A percentile compares a stretch with the other conserved stretches of the same genome.
Evolutionary conservation across 768 basidiomycete genomes (phyloP).

Genomic region (Tremella yokohamensis): DNA sequence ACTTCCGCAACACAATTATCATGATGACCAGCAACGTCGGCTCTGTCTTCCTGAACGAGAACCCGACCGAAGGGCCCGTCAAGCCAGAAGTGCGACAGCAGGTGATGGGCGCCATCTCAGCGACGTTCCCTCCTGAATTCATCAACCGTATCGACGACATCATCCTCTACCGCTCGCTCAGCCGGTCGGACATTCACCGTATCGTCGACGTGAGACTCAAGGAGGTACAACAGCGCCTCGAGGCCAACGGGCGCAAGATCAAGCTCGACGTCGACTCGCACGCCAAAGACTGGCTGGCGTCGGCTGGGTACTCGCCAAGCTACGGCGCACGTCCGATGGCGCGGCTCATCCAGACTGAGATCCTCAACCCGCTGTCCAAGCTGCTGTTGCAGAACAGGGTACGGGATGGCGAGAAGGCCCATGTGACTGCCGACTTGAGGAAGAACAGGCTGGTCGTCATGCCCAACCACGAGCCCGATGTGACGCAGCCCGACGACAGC

Average conservation of each 20-base stretch:
- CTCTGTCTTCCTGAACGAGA: constrained; percentile 52
- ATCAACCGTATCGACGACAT: constrained; percentile 52
- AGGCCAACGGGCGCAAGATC: constrained; percentile 68
- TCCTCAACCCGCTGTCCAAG: constrained; percentile 84
- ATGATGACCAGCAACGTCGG: constrained; percentile 54
- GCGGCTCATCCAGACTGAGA: constrained; percentile 82
- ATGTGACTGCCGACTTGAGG: constrained; percentile 73
- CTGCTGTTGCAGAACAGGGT: constrained; percentile 78
- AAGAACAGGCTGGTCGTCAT: constrained; percentile 72
- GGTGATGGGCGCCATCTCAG: constrained; percentile 51
- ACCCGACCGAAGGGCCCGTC: constrained; percentile 49
- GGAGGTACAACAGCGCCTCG: constrained; percentile 78
- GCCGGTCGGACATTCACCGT: constrained; percentile 67
- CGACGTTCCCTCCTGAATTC: constrained; percentile 54
- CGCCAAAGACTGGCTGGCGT: constrained; percentile 59
- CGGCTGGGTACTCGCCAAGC: constrained; percentile 54
- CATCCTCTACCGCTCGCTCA: constrained; percentile 68
- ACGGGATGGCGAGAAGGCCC: constrained; percentile 72
- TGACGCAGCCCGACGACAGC: constrained; percentile 31
- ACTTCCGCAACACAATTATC: constrained; percentile 53
- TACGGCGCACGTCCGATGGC: constrained; percentile 93
- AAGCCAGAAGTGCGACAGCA: constrained; percentile 44
- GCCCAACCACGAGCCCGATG: constrained; percentile 67
- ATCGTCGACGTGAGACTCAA: constrained; percentile 85
- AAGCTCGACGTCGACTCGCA: constrained; percentile 69